Conservation (phyloP, 179 eudicot species). For the Patellifolia procumbens region DNA sequence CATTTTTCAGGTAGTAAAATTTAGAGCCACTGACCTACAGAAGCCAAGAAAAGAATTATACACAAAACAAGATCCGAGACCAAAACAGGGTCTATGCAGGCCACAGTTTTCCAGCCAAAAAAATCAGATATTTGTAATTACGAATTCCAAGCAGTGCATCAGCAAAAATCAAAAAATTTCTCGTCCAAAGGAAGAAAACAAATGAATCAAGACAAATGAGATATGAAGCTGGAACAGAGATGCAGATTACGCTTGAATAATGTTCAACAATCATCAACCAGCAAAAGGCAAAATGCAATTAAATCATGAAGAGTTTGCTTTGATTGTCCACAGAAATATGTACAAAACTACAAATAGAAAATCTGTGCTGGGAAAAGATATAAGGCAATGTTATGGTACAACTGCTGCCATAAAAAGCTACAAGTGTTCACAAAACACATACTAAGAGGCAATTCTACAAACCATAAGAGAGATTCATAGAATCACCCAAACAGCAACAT, state of each 20-base stretch:
- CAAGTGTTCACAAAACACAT: not conserved
- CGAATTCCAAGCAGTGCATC: not conserved
- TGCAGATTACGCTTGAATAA: not conserved
- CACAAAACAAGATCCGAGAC: not conserved
- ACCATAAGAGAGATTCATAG: not conserved
- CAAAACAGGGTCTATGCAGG: not conserved
- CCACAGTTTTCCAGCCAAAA: not conserved
- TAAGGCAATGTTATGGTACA: not conserved
- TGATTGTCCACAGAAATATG: not conserved
- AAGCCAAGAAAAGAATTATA: slow-evolving; percentile 8
- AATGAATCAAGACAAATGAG: not conserved
- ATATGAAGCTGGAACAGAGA: not conserved
- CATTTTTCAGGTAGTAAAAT: slow-evolving; percentile 92
- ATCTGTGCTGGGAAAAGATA: not conserved
- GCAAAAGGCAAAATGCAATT: not conserved
- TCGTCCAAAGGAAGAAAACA: not conserved
- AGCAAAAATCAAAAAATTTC: not conserved
- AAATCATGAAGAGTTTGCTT: not conserved
- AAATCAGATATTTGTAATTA: not conserved
- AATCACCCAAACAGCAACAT: slow-evolving; percentile 12
- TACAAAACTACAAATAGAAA: not conserved
- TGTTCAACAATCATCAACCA: not conserved
- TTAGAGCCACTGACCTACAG: slow-evolving; percentile 90
- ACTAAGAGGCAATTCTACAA: not conserved
- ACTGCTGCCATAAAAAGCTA: not conserved